Evolutionary conservation across 2,329 filamentous ascomycete species (phyloP), one percentile per base, ranked within the genome.

Genomic region (Claviceps arundinis): DNA sequence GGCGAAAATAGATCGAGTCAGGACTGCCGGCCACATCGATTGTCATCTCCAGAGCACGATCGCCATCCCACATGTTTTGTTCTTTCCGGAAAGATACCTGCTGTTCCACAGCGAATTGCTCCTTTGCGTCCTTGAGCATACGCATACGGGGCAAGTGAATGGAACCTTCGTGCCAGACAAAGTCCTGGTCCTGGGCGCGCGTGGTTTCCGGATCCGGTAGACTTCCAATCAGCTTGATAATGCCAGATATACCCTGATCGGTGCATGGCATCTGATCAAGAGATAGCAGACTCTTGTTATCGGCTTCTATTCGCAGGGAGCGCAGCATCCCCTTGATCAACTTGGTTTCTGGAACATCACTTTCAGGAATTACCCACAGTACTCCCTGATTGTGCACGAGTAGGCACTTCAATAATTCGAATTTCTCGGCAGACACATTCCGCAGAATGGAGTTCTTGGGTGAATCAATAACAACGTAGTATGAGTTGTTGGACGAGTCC

Each of bases 1-100:
- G 50, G 14, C 56, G 54, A 26, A 57, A 63, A 44, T 60, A 61
- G 30, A 62, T 56, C 4, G 58, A 58, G 22, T 63, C 61, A 7
- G 56, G 53, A 47, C 55, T 58, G 4, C 61, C 61, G 0, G 59
- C 55, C 37, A 56, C 50, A 3, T 60, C 59, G 6, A 62, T 50
- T 1, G 60, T 61, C 57, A 63, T 56, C 42, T 60, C 57, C 14
- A 63, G 51, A 3, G 61, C 51, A 22, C 48, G 42, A 8, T 58
- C 54, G 16, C 44, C 54, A 14, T 57, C 14, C 58, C 58, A 59
- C 3, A 62, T 56, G 30, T 56, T 54, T 44, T 62, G 60, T 42
- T 54, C 48, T 41, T 56, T 57, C 42, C 53, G 52, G n/a, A 56
- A 45, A 17, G 55, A 52, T 16, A 61, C 26, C 0, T 57, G 57